Evolutionary conservation across 805 yeast genomes (phyloP), one percentile per base, ranked within the genome.

Genomic region (Wickerhamiella allomyrinae): DNA sequence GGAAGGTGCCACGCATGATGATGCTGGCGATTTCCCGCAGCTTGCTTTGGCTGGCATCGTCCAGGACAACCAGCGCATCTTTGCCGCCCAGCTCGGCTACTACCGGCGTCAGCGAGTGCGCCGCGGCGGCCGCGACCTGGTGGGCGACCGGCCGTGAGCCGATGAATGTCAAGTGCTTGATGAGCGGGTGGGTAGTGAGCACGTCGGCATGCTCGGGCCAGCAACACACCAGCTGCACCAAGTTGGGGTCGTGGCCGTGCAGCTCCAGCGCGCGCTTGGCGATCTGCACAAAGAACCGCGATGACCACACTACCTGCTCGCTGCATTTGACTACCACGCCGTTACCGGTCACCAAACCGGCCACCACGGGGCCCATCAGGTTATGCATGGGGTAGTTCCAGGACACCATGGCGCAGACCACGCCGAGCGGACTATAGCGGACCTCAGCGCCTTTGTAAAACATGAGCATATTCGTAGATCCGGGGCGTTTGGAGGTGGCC

Each of bases 341-440:
- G 56, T 91, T 89, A 4, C 98, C 99, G 5, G 95, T 76, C 57
- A 87, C 84, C 20, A 91, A 60, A 1, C 89, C 74, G 2, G 97
- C 93, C 43, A 87, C 76, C 2, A 91, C 69, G 1, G 98, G 98
- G 2, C 96, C 96, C 69, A 91, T 63, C 40, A 87, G 65, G 60
- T 91, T 91, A 59, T 91, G 98, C 60, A 91, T 78, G 0, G 99
- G 98, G 58, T 91, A 91, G 57, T 91, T 91, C 99, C 99, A 91
- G 3, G 95, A 83, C 1, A 91, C 84, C 46, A 91, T 67, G 0
- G 97, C 94, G 7, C 93, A 73, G 20, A 89, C 89, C 10, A 81
- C 84, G 6, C 91, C 91, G 42, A 89, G 61, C 1, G 98, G 97
- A 59, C 87, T 94, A 59, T 91, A 91, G 48, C 93, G 70, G 14